phyloP scores from a whole-genome alignment of 257 asterid genomes.

The Penstemon eatonii region DNA sequence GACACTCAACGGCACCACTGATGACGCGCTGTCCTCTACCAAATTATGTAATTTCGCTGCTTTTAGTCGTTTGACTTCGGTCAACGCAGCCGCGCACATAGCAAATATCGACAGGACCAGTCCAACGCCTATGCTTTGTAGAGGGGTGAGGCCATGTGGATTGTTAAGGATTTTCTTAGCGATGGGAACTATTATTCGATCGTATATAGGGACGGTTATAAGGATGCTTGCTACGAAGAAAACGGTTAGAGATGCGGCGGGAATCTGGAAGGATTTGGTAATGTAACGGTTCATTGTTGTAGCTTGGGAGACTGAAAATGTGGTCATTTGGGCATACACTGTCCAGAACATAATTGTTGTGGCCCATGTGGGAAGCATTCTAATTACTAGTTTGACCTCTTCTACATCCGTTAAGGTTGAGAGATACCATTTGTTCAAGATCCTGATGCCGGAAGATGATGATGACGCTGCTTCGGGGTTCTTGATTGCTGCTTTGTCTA shows the following conservation, averaged over 20 bases:
- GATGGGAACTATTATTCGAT: slow-evolving; percentile 36
- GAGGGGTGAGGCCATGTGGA: slow-evolving; percentile 40
- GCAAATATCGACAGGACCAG: slow-evolving; percentile 35
- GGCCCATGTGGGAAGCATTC: slow-evolving; percentile 92
- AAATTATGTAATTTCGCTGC: slow-evolving; percentile 17
- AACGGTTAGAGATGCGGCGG: slow-evolving; percentile 66
- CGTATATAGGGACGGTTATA: slow-evolving; percentile 59
- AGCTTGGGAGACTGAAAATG: slow-evolving; percentile 84
- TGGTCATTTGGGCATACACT: slow-evolving; percentile 82
- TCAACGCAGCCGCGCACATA: slow-evolving; percentile 41
- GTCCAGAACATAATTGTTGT: slow-evolving; percentile 86
- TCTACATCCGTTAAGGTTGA: slow-evolving; percentile 81
- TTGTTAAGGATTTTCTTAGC: slow-evolving; percentile 28
- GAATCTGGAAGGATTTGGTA: slow-evolving; percentile 54
- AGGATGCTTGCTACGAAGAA: slow-evolving; percentile 75
- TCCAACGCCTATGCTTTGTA: slow-evolving; percentile 47
- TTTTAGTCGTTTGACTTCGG: slow-evolving; percentile 35
- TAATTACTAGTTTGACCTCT: slow-evolving; percentile 67
- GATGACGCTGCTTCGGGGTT: slow-evolving; percentile 23
- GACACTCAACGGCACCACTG: slow-evolving; percentile 38
- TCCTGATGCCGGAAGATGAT: neutral
- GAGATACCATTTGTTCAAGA: slow-evolving; percentile 52
- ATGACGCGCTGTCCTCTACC: neutral
- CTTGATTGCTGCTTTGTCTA: slow-evolving; percentile 87
- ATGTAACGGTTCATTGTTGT: slow-evolving; percentile 69